Evolutionary conservation across 1,284 basidiomycete species (phyloP).

Genomic region (Phellopilus nigrolimitatus): DNA sequence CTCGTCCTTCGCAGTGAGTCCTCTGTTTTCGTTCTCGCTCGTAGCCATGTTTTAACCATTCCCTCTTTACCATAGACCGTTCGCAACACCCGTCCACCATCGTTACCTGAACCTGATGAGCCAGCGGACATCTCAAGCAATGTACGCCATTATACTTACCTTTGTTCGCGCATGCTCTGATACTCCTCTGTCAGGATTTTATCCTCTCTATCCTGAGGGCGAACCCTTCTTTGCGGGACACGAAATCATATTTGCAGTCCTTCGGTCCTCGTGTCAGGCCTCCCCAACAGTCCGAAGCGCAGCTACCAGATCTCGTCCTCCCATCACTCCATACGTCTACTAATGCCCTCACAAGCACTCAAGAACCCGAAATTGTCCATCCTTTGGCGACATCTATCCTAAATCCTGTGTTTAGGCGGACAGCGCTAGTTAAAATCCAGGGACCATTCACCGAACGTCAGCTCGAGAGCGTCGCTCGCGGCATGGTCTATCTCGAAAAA

Average conservation of each 20-base stretch:
- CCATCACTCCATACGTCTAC: constrained; percentile 25
- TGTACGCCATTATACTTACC: not conserved
- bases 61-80: constrained; percentile 10
- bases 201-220: constrained; percentile 93
- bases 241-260: constrained; percentile 82
- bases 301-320: constrained; percentile 24
- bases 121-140: constrained; percentile 58
- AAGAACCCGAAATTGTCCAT: constrained; percentile 25
- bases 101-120: constrained; percentile 50
- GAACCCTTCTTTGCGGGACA: constrained; percentile 89
- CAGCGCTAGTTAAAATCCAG: constrained; percentile 95
- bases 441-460: constrained; percentile 96
- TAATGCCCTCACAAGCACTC: constrained; percentile 27
- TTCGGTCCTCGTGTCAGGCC: constrained; percentile 60
- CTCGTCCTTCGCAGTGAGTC: constrained; percentile 17
- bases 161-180: constrained; percentile 2
- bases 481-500: constrained; percentile 93
- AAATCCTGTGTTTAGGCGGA: constrained; percentile 76
- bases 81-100: constrained; percentile 1
- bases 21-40: not conserved
- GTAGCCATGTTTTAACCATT: not conserved
- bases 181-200: constrained; percentile 71
- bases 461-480: constrained; percentile 88
- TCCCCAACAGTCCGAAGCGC: constrained; percentile 18
- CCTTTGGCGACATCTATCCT: constrained; percentile 76